These are phyloP conservation scores for Vigna hirtella DNA, from an alignment of 306 rosid species.

Conservation along the genomic window DNA sequence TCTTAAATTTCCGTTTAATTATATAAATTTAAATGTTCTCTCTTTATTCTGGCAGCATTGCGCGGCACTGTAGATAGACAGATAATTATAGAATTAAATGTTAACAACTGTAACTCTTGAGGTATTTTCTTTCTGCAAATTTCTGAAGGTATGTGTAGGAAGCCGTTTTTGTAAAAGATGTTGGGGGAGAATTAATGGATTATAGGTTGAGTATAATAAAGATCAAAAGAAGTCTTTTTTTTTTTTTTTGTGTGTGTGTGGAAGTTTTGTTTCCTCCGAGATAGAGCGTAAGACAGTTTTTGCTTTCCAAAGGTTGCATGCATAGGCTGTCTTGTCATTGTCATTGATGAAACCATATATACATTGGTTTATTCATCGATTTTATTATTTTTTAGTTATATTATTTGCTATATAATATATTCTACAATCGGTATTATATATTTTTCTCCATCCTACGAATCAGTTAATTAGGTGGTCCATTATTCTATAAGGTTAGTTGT, in stretches of 20 bases:
- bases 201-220: background rate
- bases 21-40: slow-evolving; percentile 43
- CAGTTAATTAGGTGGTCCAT: slow-evolving; percentile 50
- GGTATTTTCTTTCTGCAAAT: background rate
- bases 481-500: slow-evolving; percentile 16
- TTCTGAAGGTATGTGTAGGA: background rate
- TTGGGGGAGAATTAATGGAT: background rate
- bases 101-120: slow-evolving; percentile 28
- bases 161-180: background rate
- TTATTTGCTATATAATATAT: background rate
- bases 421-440: background rate
- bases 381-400: background rate
- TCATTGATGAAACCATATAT: slow-evolving; percentile 23
- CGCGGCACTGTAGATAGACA: slow-evolving; percentile 51
- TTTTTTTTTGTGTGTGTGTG: background rate
- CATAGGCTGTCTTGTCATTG: slow-evolving; percentile 19
- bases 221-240: background rate
- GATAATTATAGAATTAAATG: slow-evolving; percentile 46
- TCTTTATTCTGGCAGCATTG: slow-evolving; percentile 23
- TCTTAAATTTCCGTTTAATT: slow-evolving; percentile 41
- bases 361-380: background rate
- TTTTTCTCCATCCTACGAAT: background rate
- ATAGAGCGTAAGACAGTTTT: background rate
- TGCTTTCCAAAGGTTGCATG: slow-evolving; percentile 20
- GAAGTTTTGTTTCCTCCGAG: background rate